Percentiles rank a stretch among this genome's conserved stretches.
phyloP scores from a whole-genome alignment of 2,329 filamentous ascomycete genomes.

The Penicillium oxalicum region DNA sequence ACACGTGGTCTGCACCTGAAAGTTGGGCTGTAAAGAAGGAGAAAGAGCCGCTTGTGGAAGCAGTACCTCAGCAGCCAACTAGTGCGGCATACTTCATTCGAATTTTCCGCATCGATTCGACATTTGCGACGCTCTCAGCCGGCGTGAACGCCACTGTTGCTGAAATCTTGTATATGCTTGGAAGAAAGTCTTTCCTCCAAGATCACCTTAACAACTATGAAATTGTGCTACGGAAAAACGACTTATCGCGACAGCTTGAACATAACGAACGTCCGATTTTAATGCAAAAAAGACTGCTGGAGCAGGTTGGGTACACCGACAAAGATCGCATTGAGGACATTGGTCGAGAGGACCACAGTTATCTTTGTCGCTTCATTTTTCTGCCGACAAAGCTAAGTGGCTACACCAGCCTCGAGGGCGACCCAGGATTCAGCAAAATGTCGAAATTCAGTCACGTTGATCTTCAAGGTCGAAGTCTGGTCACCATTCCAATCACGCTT shows the following conservation, averaged over 20 bases:
- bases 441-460: slow-evolving; percentile 94
- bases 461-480: slow-evolving; percentile 78
- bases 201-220: slow-evolving; percentile 92
- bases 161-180: slow-evolving; percentile 82
- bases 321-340: slow-evolving; percentile 86
- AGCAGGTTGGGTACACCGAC: slow-evolving; percentile 86
- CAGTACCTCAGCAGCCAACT: neutral
- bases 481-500: slow-evolving; percentile 89
- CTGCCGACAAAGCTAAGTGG: slow-evolving; percentile 82
- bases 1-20: slow-evolving; percentile 80
- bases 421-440: slow-evolving; percentile 72
- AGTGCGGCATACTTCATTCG: slow-evolving; percentile 77
- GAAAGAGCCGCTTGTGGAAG: slow-evolving; percentile 23
- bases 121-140: slow-evolving; percentile 87
- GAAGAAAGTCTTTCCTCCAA: slow-evolving; percentile 88
- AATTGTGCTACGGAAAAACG: slow-evolving; percentile 90
- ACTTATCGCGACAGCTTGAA: slow-evolving; percentile 74
- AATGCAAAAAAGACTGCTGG: slow-evolving; percentile 83
- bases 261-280: slow-evolving; percentile 75
- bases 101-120: slow-evolving; percentile 88
- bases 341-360: slow-evolving; percentile 94
- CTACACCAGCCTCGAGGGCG: slow-evolving; percentile 63
- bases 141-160: slow-evolving; percentile 74
- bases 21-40: slow-evolving; percentile 85
- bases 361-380: slow-evolving; percentile 93